Evolutionary conservation across 2,329 filamentous ascomycete genomes (phyloP).

Genomic region (Penicillium sclerotiorum): DNA sequence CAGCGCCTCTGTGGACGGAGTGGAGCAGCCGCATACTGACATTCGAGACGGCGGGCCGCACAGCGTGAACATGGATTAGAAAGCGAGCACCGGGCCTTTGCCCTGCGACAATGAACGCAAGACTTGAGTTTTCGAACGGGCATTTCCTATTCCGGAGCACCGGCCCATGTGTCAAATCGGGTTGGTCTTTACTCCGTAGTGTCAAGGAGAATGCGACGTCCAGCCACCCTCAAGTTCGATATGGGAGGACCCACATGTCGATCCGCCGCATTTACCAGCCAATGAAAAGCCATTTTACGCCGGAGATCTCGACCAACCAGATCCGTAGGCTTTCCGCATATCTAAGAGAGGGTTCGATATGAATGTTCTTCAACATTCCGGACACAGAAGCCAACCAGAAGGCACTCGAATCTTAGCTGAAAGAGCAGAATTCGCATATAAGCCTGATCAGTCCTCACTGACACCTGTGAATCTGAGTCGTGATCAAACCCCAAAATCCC

Average conservation of each 20-base stretch:
- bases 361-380: neutral
- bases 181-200: neutral
- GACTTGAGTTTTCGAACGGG: conserved; percentile 1
- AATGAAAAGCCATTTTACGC: neutral
- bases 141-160: neutral
- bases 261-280: neutral
- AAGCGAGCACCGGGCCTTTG: conserved; percentile 1
- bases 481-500: neutral
- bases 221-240: neutral
- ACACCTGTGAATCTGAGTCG: no score
- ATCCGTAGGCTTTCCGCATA: neutral
- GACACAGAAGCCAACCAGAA: neutral
- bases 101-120: neutral
- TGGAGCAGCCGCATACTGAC: neutral
- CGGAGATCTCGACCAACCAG: neutral
- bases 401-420: neutral
- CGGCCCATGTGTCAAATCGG: neutral
- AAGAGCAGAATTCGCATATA: neutral
- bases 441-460: neutral
- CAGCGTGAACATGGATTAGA: conserved; percentile 1
- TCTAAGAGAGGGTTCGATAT: neutral
- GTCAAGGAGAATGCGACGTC: neutral
- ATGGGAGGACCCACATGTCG: neutral
- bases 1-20: neutral
- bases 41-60: neutral